Percentiles rank a stretch among this genome's conserved stretches.
phyloP scores from a whole-genome alignment of 1,284 basidiomycete species.

The Afroboletus lepidellus region DNA sequence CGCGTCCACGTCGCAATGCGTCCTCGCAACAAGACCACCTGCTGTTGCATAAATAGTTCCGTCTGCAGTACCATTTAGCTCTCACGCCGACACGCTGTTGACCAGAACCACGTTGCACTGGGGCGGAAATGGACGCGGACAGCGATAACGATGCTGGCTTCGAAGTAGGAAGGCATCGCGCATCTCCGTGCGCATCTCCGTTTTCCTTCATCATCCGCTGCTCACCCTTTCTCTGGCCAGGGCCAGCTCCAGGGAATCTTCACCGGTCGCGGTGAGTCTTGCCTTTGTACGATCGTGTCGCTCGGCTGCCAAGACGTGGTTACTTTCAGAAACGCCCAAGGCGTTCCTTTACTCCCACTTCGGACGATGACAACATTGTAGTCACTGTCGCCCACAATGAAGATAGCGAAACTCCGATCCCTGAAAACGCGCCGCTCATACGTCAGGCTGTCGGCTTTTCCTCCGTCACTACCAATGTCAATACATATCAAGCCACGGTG shows the following conservation, averaged over 20 bases:
- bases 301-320: background rate
- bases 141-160: slow-evolving; percentile 19
- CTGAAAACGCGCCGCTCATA: slow-evolving; percentile 46
- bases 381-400: slow-evolving; percentile 39
- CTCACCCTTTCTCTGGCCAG: slow-evolving; percentile 14
- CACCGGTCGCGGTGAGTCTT: slow-evolving; percentile 43
- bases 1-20: slow-evolving; percentile 10
- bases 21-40: background rate
- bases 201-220: background rate
- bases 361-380: slow-evolving; percentile 47
- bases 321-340: slow-evolving; percentile 35
- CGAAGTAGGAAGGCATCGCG: slow-evolving; percentile 19
- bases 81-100: background rate
- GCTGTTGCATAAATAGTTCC: slow-evolving; percentile 6
- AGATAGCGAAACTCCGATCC: slow-evolving; percentile 48
- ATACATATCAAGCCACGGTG: slow-evolving; percentile 47
- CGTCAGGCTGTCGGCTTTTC: slow-evolving; percentile 57
- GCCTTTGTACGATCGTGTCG: background rate
- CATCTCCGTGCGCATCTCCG: slow-evolving; percentile 22
- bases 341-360: slow-evolving; percentile 50
- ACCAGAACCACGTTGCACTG: background rate
- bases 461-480: slow-evolving; percentile 30
- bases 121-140: slow-evolving; percentile 17
- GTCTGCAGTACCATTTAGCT: too few relatives aligned
- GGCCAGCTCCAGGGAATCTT: slow-evolving; percentile 54